Evolutionary conservation across 2,329 filamentous ascomycete species (phyloP).

Genomic region (Epichloe sibirici): DNA sequence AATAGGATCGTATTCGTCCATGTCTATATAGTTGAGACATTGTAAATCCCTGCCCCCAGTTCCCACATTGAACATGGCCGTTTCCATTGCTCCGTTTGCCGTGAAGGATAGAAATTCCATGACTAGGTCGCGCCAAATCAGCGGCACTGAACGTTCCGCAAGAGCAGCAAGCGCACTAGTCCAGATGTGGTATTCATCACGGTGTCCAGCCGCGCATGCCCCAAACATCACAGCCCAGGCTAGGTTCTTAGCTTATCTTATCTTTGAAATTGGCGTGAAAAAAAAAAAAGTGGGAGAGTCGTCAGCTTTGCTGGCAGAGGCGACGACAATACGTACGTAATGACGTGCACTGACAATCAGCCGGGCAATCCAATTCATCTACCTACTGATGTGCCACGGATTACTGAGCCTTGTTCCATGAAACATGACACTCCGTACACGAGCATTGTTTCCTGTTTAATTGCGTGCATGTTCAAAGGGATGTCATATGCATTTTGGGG

Average conservation of each 20-base stretch:
- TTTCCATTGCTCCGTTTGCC: background rate
- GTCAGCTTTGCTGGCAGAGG: constrained; percentile 4
- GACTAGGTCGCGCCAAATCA: too few relatives aligned
- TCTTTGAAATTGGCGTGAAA: background rate
- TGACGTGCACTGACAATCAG: background rate
- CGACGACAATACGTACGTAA: background rate
- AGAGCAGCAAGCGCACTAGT: constrained; percentile 1
- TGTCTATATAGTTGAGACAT: constrained; percentile 26
- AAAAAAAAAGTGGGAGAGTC: background rate
- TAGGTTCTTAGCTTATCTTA: background rate
- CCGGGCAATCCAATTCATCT: background rate
- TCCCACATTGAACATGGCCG: too few relatives aligned
- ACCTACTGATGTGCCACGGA: background rate
- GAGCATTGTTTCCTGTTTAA: background rate
- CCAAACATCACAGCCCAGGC: too few relatives aligned
- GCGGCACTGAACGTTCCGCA: background rate
- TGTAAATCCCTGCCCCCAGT: too few relatives aligned
- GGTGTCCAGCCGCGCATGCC: background rate
- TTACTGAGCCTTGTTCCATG: too few relatives aligned
- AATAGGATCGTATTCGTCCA: constrained; percentile 40
- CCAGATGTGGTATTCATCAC: background rate
- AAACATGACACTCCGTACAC: background rate
- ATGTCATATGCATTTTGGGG: background rate
- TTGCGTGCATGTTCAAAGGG: background rate
- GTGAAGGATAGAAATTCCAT: background rate